These are phyloP conservation scores for Ophiostoma ips DNA, from an alignment of 2,329 filamentous ascomycete species.

Conservation along the genomic window DNA sequence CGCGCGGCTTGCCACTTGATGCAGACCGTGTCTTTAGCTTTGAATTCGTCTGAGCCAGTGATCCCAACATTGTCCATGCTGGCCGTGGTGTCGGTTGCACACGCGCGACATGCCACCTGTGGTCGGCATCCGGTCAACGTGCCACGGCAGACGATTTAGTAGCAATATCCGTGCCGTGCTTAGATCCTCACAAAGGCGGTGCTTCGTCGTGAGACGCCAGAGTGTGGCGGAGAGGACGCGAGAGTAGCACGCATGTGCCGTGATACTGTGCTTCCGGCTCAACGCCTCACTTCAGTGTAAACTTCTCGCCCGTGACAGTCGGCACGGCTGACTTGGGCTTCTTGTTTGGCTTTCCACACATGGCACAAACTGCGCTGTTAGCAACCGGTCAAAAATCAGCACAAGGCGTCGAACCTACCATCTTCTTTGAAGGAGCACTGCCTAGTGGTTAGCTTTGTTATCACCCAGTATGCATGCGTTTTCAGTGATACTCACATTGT, in stretches of 20 bases:
- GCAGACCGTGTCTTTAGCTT: no score
- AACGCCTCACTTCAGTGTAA: constrained; percentile 39
- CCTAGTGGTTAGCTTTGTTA: neutral
- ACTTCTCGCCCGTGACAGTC: constrained; percentile 45
- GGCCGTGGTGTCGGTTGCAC: no score
- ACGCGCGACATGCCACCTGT: no score
- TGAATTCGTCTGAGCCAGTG: no score
- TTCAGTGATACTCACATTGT: constrained; percentile 18
- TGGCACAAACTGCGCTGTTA: constrained; percentile 37
- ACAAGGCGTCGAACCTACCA: constrained; percentile 27
- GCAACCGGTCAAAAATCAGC: neutral
- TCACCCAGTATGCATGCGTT: neutral
- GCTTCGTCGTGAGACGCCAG: no score
- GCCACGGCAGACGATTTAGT: no score
- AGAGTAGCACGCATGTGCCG: neutral
- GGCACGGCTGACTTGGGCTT: constrained; percentile 36
- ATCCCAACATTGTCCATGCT: no score
- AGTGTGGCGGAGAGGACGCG: no score
- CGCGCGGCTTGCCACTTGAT: no score
- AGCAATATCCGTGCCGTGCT: no score
- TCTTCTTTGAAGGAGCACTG: constrained; percentile 47
- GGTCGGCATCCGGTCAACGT: no score
- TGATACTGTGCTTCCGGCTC: neutral
- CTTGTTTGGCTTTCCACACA: constrained; percentile 48
- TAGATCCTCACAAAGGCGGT: no score